Evolutionary conservation across 2,329 filamentous ascomycete species (phyloP), one percentile per base, ranked within the genome.

Genomic region (Pleoardoris graminearum): DNA sequence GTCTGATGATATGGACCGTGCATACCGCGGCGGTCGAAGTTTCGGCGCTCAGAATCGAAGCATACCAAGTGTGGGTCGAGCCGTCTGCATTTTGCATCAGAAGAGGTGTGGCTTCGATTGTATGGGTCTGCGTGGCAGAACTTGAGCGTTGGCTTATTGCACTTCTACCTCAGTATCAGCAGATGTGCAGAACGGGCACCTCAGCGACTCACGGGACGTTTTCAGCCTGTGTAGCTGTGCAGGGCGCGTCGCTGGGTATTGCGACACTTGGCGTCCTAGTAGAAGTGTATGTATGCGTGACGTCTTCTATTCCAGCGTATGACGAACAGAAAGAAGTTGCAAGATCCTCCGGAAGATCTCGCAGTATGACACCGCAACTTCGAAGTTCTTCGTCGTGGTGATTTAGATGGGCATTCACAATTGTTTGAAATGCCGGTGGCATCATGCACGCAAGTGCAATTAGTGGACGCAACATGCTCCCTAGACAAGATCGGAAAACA

Each of bases 311-410:
- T 1, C 21, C 21, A 16, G 30, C 48, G n/a, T 43, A 50, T 5
- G 37, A 43, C 10, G 48, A 50, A 27, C 48, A 50, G 16, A 50
- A 50, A 6, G 29, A 36, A 27, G 38, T 50, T 12, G 48, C 48
- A 33, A 42, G 30, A 7, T 36, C 14, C 22, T 42, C 23, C 14
- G 37, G 37, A 11, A 50, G 23, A 7, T 50, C 48, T 19, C 22
- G 38, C 4, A 50, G 37, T 16, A 50, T 41, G 1, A 44, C 16
- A 30, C 22, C 48, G 11, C 38, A 43, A 11, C 22, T 21, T 2
- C 30, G 19, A 19, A 50, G 23, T 1, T 42, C 38, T 33, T 44
- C 38, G 12, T 11, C 38, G 7, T 19, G 19, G 22, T 43, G 30
- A 11, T 19, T 6, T 7, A 21, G 17, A 19, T 32, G 6, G 3